Base-by-base conservation (phyloP, 441 rosid genomes). In the Adansonia grandidieri region DNA sequence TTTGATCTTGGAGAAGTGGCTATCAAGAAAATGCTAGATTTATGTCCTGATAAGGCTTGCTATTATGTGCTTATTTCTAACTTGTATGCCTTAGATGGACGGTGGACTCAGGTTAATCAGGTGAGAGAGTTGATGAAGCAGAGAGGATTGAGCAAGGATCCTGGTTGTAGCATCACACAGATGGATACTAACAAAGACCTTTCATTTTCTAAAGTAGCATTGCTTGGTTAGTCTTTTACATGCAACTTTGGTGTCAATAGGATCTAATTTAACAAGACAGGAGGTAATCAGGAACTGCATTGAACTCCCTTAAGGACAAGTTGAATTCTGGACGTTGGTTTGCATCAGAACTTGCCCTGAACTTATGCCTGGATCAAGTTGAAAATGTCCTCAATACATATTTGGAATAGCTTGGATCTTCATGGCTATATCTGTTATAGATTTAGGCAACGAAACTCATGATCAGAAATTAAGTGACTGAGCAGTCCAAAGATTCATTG, bases 41-140 rank as follows among this genome's bases (percentile, higher is more conserved):
- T 88, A 60, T 83, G 87, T 85, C 94, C 92, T 58, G 86, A 87
- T 67, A 79, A 89, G 76, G 95, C 97, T 65, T 90, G 92, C 77
- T 95, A 95, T 79, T 93, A 89, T 82, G 94, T 95, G 63, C 91
- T 95, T 13, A 77, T 90, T 28, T 87, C 90, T 60, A 93, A 93
- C 86, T 84, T 91, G 50, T 93, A 89, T 87, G 97, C 97, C 71
- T 88, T 81, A 0, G 94, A 91, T 91, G 98, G 95, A 79, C 87
- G 92, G 68, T 93, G 98, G 98, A 85, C 68, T 84, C 89, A 77
- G 65, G 97, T 91, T 75, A 87, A 82, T 75, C 83, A 85, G 76
- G 84, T 89, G 51, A 89, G 92, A 54, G 88, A 88, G 72, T 62
- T 93, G 85, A 93, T 93, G 97, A 89, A 86, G 78, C 88, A 83